These are phyloP conservation scores for Ceratobasidium sp. DNA, from an alignment of 1,284 basidiomycete genomes.

Conservation along the genomic window DNA sequence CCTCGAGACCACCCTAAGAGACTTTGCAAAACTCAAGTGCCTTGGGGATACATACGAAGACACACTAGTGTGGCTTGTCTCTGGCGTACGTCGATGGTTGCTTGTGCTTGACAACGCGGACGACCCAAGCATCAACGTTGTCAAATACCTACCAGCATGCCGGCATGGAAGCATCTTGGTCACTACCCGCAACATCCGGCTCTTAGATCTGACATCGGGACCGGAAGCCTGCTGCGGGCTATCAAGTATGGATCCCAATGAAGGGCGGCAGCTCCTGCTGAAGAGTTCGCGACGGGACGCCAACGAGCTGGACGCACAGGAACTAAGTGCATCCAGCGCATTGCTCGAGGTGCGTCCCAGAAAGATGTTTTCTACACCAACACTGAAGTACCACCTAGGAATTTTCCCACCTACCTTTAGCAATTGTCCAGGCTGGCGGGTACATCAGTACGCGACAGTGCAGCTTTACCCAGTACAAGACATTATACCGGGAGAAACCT, in stretches of 20 bases:
- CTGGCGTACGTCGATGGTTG: background rate
- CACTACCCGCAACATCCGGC: background rate
- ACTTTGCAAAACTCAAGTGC: background rate
- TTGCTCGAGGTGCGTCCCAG: no score
- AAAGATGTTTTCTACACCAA: no score
- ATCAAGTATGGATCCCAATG: background rate
- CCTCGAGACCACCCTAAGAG: background rate
- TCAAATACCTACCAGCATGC: background rate
- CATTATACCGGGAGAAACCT: background rate
- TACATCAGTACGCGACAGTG: no score
- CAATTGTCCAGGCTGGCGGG: no score
- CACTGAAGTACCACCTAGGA: no score
- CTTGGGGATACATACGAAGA: background rate
- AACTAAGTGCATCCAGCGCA: no score
- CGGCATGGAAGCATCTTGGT: background rate
- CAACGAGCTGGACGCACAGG: no score
- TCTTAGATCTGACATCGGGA: background rate
- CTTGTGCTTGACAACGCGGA: constrained; percentile 3
- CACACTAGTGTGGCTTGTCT: background rate
- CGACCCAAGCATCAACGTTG: background rate
- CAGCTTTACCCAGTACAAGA: no score
- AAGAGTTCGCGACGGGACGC: no score
- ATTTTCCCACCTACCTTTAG: no score
- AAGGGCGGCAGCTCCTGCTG: no score
- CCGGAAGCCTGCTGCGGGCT: background rate